Conservation (phyloP, 2,329 filamentous ascomycete species). For the Clonostachys sp. region DNA sequence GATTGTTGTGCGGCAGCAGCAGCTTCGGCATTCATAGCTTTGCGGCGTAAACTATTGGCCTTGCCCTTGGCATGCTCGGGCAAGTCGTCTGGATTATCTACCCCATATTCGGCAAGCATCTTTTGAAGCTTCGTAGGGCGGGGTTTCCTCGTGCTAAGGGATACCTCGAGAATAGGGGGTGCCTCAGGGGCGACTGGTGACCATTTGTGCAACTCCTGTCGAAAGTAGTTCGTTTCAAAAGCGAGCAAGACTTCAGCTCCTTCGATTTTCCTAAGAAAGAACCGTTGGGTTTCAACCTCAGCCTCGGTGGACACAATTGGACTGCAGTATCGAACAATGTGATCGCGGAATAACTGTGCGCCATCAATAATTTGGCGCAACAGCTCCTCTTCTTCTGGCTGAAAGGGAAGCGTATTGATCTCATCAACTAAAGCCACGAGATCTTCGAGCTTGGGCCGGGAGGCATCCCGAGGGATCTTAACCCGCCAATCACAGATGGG, state of each 20-base stretch:
- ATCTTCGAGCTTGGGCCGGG: conserved; percentile 91
- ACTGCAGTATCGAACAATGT: conserved; percentile 76
- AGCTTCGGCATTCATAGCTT: conserved; percentile 57
- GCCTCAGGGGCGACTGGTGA: conserved; percentile 82
- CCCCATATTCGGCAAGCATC: conserved; percentile 81
- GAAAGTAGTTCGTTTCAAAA: conserved; percentile 95
- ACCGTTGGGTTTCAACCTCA: conserved; percentile 84
- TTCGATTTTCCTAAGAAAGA: conserved; percentile 95
- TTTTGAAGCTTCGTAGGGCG: conserved; percentile 96
- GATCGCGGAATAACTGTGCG: conserved; percentile 78
- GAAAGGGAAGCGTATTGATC: conserved; percentile 77
- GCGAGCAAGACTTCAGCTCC: conserved; percentile 90
- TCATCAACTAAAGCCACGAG: conserved; percentile 81
- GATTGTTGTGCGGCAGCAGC: conserved; percentile 24
- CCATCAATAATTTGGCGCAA: conserved; percentile 83
- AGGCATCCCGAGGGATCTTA: conserved; percentile 93
- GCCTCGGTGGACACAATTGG: conserved; percentile 76
- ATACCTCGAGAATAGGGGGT: conserved; percentile 81
- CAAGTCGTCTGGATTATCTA: conserved; percentile 85
- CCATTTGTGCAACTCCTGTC: conserved; percentile 93
- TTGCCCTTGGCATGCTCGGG: conserved; percentile 80
- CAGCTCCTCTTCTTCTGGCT: conserved; percentile 89
- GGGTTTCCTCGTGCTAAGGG: conserved; percentile 89
- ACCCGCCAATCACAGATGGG: conserved; percentile 97
- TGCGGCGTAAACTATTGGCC: conserved; percentile 67